Conservation (phyloP, 2,329 filamentous ascomycete genomes). For the Cladorrhinum sp. region DNA sequence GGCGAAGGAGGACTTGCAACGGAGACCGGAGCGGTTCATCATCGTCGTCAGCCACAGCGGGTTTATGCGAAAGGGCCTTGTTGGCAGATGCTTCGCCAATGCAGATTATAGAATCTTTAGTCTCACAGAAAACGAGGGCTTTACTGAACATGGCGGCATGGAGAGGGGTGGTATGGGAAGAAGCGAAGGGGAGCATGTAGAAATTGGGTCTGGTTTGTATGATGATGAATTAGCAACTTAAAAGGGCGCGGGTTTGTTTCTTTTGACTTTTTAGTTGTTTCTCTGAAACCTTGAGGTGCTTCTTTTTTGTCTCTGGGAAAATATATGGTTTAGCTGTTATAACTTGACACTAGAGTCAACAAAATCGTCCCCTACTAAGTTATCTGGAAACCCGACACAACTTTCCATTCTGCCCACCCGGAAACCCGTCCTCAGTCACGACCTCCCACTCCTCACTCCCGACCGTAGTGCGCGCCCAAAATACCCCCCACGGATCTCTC, state of each 20-base stretch:
- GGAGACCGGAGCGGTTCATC: constrained; percentile 47
- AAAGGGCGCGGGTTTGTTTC: no score
- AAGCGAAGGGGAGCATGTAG: constrained; percentile 30
- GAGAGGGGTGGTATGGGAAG: constrained; percentile 48
- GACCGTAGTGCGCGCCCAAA: constrained; percentile 25
- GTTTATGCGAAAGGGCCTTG: constrained; percentile 56
- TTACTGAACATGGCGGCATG: constrained; percentile 43
- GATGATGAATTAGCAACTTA: neutral
- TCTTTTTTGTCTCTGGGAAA: no score
- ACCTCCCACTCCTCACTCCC: constrained; percentile 26
- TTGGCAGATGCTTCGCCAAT: constrained; percentile 56
- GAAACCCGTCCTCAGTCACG: constrained; percentile 21
- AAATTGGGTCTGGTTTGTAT: neutral
- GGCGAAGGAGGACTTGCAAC: constrained; percentile 48
- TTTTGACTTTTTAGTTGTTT: no score
- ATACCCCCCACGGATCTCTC: constrained; percentile 40
- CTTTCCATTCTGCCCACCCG: constrained; percentile 24
- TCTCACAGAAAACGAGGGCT: constrained; percentile 35
- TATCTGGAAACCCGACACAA: constrained; percentile 19
- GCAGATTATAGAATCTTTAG: constrained; percentile 63
- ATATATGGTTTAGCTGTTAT: no score
- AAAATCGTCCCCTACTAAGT: no score
- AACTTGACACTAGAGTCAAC: no score
- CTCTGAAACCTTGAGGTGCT: no score
- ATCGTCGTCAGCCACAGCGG: constrained; percentile 64